Evolutionary conservation across 129 eudicot genomes (phyloP).

Genomic region (Rutidosis leptorrhynchoides): DNA sequence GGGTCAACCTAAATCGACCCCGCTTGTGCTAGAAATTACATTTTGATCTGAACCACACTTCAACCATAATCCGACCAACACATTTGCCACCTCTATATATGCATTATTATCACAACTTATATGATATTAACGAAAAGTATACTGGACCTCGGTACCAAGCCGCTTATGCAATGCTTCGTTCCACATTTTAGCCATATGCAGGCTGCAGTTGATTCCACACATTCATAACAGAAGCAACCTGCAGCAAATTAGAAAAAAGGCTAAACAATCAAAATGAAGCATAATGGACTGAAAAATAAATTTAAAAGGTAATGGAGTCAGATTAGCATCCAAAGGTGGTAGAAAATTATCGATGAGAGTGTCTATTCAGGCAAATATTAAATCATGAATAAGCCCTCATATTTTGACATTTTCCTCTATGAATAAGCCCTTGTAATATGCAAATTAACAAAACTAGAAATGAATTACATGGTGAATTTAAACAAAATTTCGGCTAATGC

Average conservation of each 20-base stretch:
- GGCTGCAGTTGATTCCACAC: slow-evolving; percentile 91
- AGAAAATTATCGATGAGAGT: slow-evolving; percentile 74
- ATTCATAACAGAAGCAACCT: slow-evolving; percentile 99
- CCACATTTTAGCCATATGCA: slow-evolving; percentile 93
- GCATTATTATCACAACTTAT: neutral
- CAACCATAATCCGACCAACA: neutral
- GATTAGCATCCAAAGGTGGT: slow-evolving; percentile 84
- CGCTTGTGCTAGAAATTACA: neutral
- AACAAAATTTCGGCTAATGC: too few species aligned
- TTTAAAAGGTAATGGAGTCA: slow-evolving; percentile 35
- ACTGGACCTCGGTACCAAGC: slow-evolving; percentile 87
- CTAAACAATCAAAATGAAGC: neutral
- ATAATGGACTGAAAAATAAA: neutral
- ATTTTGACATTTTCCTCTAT: too few species aligned
- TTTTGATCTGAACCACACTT: neutral
- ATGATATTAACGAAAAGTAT: neutral
- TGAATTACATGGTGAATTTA: too few species aligned
- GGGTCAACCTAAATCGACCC: neutral
- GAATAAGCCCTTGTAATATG: too few species aligned
- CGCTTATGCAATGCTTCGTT: slow-evolving; percentile 95
- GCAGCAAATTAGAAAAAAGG: slow-evolving; percentile 28
- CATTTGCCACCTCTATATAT: slow-evolving; percentile 5
- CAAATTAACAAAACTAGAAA: too few species aligned
- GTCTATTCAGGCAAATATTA: slow-evolving; percentile 96
- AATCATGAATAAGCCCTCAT: too few species aligned